Base-by-base conservation (phyloP, 2,329 filamentous ascomycete genomes). In the Sclerotinia subarctica region DNA sequence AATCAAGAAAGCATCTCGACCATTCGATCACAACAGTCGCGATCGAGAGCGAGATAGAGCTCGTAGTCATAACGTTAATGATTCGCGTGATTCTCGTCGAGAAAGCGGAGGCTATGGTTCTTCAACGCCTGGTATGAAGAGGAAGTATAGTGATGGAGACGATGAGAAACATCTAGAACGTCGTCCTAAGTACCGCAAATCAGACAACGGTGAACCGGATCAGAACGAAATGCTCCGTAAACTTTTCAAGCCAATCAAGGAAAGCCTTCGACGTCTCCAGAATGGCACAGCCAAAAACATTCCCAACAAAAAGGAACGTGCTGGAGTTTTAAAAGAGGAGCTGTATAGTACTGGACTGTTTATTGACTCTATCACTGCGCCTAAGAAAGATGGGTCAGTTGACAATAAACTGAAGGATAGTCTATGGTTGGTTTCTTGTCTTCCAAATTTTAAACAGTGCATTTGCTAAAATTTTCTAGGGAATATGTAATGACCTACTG, bases 331-430 rank as follows among this genome's bases (percentile, higher is more conserved):
- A 74, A 88, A 88, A 73, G 80, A 81, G 38, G 85, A 89, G 74
- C 78, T 90, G 49, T 80, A 88, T 53, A 82, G 82, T 5, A 87
- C 90, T 76, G 88, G 88, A 65, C 84, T 85, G 67, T 89, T 88
- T 73, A 84, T 90, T 70, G 83, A 85, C 62, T 79, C 79, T 51
- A 69, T 77, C 51, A 66, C 71, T 59, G 68, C 35, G 24, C 54
- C 64, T n/a, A 26, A 59, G 35, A 52, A 66, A 19, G 64, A 58
- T 10, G 64, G 64, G 29, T 29, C 70, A 26, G 75, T 75, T 21
- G 71, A 71, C 8, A 70, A 73, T 26, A 72, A 73, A 51, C 69
- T 78, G 8, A 70, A 71, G 49, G 60, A 68, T 10, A 73, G 72
- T 59, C 75, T 78, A 66, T 78, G 76, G 76, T 78, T 72, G 73